Evolutionary conservation across 805 yeast genomes (phyloP), one percentile per base, ranked within the genome.

Genomic region (Yamadazyma scolyti): DNA sequence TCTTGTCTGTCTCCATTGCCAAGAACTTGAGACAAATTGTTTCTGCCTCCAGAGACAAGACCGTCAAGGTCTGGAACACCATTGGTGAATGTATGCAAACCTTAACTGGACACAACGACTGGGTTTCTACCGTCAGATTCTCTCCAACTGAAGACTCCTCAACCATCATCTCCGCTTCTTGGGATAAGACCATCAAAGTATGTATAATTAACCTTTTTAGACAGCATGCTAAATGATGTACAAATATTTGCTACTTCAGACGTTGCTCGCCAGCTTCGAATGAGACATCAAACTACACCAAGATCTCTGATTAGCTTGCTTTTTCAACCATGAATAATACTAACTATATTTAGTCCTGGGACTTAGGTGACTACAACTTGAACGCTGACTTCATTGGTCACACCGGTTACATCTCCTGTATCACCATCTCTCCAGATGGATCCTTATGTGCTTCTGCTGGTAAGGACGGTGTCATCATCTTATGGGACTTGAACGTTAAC

Each of bases 191-290:
- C 57, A 95, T 94, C 59, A 93, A 93, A 89, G 98, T 90, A 87
- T 76, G 96, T 87, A 34, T 32, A 14, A 17, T 36, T 10, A 8
- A 10, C 11, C 12, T 10, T 22, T 10, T 22, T 22, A 6, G 10
- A n/a, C 6, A 6, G 24, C 10, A 9, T 16, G n/a, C 23, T 21
- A 33, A 17, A 41, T 38, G 46, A 41, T 41, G 46, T 41, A 31
- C 25, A 33, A 61, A 82, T 90, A 93, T 93, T 90, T 90, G 98
- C 98, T 90, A 90, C 98, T 90, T 90, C 97, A 76, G 98, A 90
- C 87, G 82, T 58, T 68, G 66, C 64, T 49, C 53, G 59, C 68
- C 68, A 47, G 53, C 58, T 43, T 63, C 83, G 93, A 78, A 87
- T 90, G 98, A 93, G 97, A 90, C 95, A 81, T 79, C 71, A 64